phyloP scores from a whole-genome alignment of 371 early-diverging fungal genomes.

The Mucor ambiguus region DNA sequence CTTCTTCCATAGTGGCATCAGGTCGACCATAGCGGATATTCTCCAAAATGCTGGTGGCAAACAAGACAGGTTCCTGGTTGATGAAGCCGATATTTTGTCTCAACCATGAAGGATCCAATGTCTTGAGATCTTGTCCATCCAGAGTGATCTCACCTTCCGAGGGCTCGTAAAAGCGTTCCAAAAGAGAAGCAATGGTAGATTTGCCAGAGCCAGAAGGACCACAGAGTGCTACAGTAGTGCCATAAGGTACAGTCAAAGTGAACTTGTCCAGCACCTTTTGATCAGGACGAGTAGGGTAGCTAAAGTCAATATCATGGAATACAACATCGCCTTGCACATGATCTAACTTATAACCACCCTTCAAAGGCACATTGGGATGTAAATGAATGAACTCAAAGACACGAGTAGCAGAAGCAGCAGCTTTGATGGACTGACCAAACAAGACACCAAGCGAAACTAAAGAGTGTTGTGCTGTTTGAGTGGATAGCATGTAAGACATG shows the following conservation, averaged over 20 bases:
- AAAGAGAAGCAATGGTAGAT: conserved; percentile 67
- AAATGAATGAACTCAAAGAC: conserved; percentile 72
- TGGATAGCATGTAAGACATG: conserved; percentile 78
- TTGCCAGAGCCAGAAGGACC: conserved; percentile 71
- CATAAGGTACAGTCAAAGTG: conserved; percentile 64
- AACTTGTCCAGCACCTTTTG: conserved; percentile 62
- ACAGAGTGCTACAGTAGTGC: conserved; percentile 67
- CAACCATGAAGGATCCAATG: conserved; percentile 61
- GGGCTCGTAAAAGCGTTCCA: conserved; percentile 75
- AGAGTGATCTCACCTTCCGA: conserved; percentile 54
- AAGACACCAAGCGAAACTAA: conserved; percentile 73
- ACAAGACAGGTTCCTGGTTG: conserved; percentile 77
- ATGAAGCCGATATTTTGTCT: conserved; percentile 72
- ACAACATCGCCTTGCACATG: conserved; percentile 54
- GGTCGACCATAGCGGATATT: conserved; percentile 73
- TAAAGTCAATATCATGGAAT: conserved; percentile 69
- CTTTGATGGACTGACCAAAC: conserved; percentile 79
- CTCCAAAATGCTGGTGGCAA: conserved; percentile 73
- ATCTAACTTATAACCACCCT: conserved; percentile 45
- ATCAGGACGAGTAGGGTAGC: conserved; percentile 69
- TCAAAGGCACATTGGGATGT: conserved; percentile 47
- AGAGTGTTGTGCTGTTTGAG: conserved; percentile 77
- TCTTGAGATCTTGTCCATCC: conserved; percentile 56
- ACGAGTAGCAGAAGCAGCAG: conserved; percentile 62
- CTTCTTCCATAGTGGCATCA: conserved; percentile 57